phyloP scores from a whole-genome alignment of 176 grass and related monocot genomes.

The Dendrocalamus sinicus region DNA sequence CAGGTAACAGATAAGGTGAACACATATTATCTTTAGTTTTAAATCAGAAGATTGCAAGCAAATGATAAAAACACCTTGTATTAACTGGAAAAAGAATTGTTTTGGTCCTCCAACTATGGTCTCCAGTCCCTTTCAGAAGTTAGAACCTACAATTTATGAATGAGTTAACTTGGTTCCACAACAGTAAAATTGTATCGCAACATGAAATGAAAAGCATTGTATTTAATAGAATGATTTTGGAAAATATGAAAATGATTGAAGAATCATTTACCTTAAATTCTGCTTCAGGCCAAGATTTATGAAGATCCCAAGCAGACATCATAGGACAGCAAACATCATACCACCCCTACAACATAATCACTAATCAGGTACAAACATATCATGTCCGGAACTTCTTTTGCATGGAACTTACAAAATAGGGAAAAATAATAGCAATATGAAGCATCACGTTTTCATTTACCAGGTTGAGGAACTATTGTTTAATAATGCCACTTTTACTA shows the following conservation, averaged over 20 bases:
- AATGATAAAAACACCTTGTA: neutral
- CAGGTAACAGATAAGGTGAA: neutral
- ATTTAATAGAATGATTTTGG: neutral
- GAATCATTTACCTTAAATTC: conserved; percentile 71
- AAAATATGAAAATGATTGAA: conserved; percentile 3
- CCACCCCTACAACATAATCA: conserved; percentile 69
- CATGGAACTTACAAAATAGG: neutral
- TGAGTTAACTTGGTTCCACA: conserved; percentile 20
- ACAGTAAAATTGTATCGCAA: neutral
- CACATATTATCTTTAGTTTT: neutral
- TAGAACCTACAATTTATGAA: neutral
- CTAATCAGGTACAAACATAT: neutral
- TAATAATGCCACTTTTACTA: neutral
- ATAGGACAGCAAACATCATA: conserved; percentile 96
- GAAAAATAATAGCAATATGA: neutral
- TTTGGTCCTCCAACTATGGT: neutral
- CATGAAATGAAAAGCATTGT: neutral
- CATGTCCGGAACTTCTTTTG: neutral
- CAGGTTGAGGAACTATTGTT: neutral
- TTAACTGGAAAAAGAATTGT: neutral
- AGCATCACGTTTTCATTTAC: neutral
- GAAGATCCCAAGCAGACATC: conserved; percentile 99
- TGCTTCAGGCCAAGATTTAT: conserved; percentile 96
- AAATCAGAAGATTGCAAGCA: neutral
- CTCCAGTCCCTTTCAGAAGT: neutral